Conservation (phyloP, 2,329 filamentous ascomycete genomes). For the Madurella fahalii region DNA sequence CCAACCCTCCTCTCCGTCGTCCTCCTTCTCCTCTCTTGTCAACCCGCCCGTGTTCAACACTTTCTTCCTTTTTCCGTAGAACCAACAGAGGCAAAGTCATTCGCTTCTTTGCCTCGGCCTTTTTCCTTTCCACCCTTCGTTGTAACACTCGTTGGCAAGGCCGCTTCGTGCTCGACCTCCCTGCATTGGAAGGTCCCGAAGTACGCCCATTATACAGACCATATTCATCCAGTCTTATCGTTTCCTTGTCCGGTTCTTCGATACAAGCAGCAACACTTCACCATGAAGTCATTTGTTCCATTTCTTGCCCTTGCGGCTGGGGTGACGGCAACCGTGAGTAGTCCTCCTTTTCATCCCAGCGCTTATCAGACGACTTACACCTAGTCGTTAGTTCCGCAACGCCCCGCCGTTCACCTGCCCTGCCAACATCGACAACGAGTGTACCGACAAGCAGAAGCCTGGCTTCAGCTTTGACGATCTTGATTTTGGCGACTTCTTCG, state of each 20-base stretch:
- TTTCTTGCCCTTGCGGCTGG: slow-evolving; percentile 50
- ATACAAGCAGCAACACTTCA: slow-evolving; percentile 25
- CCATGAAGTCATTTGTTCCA: slow-evolving; percentile 50
- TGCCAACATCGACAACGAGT: slow-evolving; percentile 71
- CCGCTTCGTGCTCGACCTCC: background rate
- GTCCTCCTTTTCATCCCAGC: slow-evolving; percentile 4
- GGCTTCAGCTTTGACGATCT: slow-evolving; percentile 73
- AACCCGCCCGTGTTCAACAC: slow-evolving; percentile 24
- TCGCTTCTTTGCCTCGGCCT: slow-evolving; percentile 50
- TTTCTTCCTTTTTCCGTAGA: slow-evolving; percentile 20
- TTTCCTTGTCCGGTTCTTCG: slow-evolving; percentile 13
- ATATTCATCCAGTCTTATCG: slow-evolving; percentile 11
- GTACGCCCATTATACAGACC: slow-evolving; percentile 13
- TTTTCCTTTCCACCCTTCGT: slow-evolving; percentile 30
- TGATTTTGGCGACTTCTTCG: slow-evolving; percentile 53
- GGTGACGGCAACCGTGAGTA: slow-evolving; percentile 43
- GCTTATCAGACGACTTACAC: slow-evolving; percentile 18
- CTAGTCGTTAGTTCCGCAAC: slow-evolving; percentile 24
- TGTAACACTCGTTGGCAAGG: slow-evolving; percentile 22
- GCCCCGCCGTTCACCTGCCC: slow-evolving; percentile 60
- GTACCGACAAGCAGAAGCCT: slow-evolving; percentile 61
- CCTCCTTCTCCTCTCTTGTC: slow-evolving; percentile 14
- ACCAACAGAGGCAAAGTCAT: slow-evolving; percentile 47
- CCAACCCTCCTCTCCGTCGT: slow-evolving; percentile 10
- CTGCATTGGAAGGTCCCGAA: slow-evolving; percentile 15